phyloP scores from a whole-genome alignment of 2,329 filamentous ascomycete genomes.

The Aspergillus flavus region DNA sequence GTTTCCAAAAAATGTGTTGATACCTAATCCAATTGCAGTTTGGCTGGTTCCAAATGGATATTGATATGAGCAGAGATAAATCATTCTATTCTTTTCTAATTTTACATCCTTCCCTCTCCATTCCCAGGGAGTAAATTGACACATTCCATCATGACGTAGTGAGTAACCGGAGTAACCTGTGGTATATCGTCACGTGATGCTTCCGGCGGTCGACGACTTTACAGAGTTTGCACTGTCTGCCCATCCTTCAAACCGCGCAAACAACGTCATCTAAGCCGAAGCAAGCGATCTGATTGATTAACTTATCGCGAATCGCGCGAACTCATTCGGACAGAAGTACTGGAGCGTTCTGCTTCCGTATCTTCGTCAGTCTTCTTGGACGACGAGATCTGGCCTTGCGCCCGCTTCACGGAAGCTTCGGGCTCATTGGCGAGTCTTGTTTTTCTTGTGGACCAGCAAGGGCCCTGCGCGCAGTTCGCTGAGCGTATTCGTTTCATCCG shows the following conservation, averaged over 20 bases:
- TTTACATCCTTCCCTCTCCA: background rate
- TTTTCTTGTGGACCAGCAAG: conserved; percentile 4
- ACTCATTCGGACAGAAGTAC: conserved; percentile 10
- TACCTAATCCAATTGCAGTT: conserved; percentile 8
- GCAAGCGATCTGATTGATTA: conserved; percentile 28
- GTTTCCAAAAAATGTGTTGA: background rate
- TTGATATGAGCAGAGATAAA: background rate
- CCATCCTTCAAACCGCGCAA: conserved; percentile 43
- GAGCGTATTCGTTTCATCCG: background rate
- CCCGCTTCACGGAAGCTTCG: conserved; percentile 6
- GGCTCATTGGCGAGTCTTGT: background rate
- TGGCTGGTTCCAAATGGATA: conserved; percentile 20
- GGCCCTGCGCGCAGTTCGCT: background rate
- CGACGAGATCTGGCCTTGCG: background rate
- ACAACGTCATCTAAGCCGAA: conserved; percentile 34
- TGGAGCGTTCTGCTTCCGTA: conserved; percentile 14
- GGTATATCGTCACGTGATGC: background rate
- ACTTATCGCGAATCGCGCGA: conserved; percentile 21
- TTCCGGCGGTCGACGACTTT: conserved; percentile 8
- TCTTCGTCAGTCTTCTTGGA: background rate
- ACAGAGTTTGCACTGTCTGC: conserved; percentile 46
- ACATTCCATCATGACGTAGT: background rate
- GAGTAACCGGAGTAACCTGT: background rate
- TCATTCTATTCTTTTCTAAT: background rate
- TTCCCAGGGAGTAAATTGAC: background rate